Percentiles rank a stretch among this genome's conserved stretches.
phyloP scores from a whole-genome alignment of 495 filamentous ascomycete genomes.

The Sordaria brevicollis region DNA sequence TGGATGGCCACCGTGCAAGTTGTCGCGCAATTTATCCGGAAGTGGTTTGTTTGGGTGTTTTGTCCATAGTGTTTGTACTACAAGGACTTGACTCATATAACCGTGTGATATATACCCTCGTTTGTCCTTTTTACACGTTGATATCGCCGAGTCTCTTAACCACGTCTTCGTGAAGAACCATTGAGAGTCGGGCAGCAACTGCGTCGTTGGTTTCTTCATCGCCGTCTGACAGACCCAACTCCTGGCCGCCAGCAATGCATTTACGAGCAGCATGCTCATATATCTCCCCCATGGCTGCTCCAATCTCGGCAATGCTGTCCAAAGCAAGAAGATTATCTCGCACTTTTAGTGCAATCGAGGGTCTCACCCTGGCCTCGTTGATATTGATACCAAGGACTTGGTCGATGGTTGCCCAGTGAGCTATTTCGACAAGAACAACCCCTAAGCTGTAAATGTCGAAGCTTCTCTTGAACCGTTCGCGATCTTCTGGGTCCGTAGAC shows the following conservation, averaged over 20 bases:
- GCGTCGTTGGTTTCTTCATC: conserved; percentile 27
- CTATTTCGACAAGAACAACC: conserved; percentile 43
- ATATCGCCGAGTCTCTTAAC: conserved; percentile 27
- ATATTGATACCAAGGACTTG: conserved; percentile 29
- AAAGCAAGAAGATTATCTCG: conserved; percentile 16
- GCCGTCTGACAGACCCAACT: conserved; percentile 14
- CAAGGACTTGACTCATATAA: neutral
- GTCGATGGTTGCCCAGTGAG: conserved; percentile 43
- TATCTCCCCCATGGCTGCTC: conserved; percentile 22
- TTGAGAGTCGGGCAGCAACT: conserved; percentile 19
- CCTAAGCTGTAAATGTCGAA: conserved; percentile 49
- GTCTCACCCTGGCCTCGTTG: conserved; percentile 12
- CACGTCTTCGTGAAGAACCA: conserved; percentile 26
- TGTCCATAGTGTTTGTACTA: neutral
- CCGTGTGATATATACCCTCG: neutral
- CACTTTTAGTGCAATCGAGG: conserved; percentile 20
- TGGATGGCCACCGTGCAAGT: neutral
- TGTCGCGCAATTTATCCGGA: neutral
- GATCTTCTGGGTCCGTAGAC: conserved; percentile 21
- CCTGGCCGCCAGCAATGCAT: conserved; percentile 22
- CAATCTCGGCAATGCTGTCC: conserved; percentile 19
- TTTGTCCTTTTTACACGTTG: conserved; percentile 10
- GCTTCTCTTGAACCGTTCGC: conserved; percentile 34
- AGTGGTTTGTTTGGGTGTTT: neutral
- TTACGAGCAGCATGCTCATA: conserved; percentile 22